Evolutionary conservation across 306 rosid species (phyloP), one percentile per base, ranked within the genome.

Genomic region (Albizia julibrissin): DNA sequence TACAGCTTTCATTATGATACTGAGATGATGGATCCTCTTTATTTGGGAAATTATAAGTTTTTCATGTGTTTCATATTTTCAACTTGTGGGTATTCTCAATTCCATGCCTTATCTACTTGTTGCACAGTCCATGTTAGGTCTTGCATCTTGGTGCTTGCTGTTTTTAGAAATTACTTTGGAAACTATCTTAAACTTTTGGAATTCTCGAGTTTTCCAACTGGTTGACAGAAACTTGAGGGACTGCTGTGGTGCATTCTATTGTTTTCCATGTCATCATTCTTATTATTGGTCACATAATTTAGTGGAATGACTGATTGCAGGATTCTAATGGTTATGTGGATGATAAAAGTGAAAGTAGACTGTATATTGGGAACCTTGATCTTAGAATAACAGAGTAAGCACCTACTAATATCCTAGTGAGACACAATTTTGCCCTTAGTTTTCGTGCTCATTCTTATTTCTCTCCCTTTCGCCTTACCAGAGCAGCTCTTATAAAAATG

Each of bases 371-470:
- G 9, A 95, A 92, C 87, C 97, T 95, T 73, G 99, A 93, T 72
- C 87, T 93, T 68, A 91, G 93, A 87, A 92, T 93, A 85, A 95
- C 99, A 39, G 99, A 93, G 99, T 95, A 85, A 90, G 99, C 78
- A 44, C 50, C 62, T 42, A 29, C 62, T 66, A 79, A 46, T 61
- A 3, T 19, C 61, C 52, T 40, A 21, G 44, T 37, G 21, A 52
- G 72, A 67, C 34, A 66, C 74, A 10, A 11, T 73, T 56, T 19
- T 58, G 70, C 69, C 82, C 65, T 82, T 67, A 37, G 29, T 15
- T 44, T 77, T 56, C 26, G 43, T 59, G 79, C 82, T 69, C 83
- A 79, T 70, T 84, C 79, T 76, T 29, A 81, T 74, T 4, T 50
- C 54, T 39, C 75, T 66, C 10, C 13, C 61, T 29, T 61, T 69